A percentile compares a stretch with the other conserved stretches of the same genome.
These are phyloP conservation scores for Colletotrichum scovillei DNA, from an alignment of 2,329 filamentous ascomycete species.

Conservation along the genomic window DNA sequence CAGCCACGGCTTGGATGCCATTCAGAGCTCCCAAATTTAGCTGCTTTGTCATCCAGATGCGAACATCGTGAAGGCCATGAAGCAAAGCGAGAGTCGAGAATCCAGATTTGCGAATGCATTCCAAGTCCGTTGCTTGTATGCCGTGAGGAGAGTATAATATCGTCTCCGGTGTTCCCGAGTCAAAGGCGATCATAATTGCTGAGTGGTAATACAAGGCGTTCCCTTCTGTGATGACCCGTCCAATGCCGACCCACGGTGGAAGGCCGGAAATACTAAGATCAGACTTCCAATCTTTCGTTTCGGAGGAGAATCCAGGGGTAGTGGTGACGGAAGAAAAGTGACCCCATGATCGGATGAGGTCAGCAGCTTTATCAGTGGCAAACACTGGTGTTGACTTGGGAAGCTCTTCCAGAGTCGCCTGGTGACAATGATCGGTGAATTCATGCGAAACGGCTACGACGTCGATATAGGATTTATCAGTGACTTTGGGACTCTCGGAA, in stretches of 20 bases:
- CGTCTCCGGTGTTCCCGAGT: constrained; percentile 40
- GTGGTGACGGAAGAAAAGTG: constrained; percentile 68
- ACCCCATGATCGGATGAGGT: constrained; percentile 66
- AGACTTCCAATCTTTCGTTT: constrained; percentile 39
- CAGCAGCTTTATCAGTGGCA: constrained; percentile 68
- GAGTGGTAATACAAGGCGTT: constrained; percentile 72
- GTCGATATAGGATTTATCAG: constrained; percentile 60
- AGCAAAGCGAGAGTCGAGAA: constrained; percentile 68
- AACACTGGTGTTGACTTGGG: constrained; percentile 66
- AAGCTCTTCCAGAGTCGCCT: constrained; percentile 68
- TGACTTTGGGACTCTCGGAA: constrained; percentile 23
- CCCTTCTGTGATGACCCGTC: constrained; percentile 62
- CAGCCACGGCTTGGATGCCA: constrained; percentile 65
- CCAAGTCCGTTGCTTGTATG: constrained; percentile 49
- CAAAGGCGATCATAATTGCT: constrained; percentile 69
- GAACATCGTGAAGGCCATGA: constrained; percentile 73
- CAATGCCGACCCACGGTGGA: constrained; percentile 71
- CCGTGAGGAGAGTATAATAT: constrained; percentile 35
- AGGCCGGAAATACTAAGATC: constrained; percentile 45
- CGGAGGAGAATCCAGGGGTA: constrained; percentile 56
- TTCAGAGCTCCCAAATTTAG: constrained; percentile 74
- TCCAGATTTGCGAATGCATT: constrained; percentile 53
- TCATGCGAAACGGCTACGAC: constrained; percentile 71
- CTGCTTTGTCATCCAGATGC: constrained; percentile 61
- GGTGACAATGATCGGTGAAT: constrained; percentile 77